Percentiles rank a stretch among this genome's conserved stretches.
These are phyloP conservation scores for Nymphaea thermarum DNA, from an alignment of 164 flowering plant genomes.

Conservation along the genomic window DNA sequence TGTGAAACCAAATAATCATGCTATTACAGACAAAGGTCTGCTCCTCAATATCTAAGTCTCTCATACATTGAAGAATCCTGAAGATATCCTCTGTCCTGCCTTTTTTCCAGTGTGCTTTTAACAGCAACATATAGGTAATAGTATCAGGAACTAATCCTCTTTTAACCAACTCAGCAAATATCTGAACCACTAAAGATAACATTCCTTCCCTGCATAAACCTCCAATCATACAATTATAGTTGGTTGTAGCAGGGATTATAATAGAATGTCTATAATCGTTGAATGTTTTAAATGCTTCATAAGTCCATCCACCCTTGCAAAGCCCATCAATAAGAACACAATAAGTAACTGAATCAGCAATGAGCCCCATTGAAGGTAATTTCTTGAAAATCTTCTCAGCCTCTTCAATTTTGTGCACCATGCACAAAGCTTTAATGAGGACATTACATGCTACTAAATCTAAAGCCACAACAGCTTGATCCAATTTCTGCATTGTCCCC, in stretches of 20 bases:
- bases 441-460: constrained; percentile 61
- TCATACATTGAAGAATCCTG: constrained; percentile 26
- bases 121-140: constrained; percentile 21
- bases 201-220: constrained; percentile 48
- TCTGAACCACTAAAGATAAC: constrained; percentile 48
- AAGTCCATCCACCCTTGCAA: constrained; percentile 42
- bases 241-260: constrained; percentile 18
- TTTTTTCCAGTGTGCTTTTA: constrained; percentile 23
- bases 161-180: constrained; percentile 38
- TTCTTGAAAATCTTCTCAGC: constrained; percentile 34
- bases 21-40: constrained; percentile 24
- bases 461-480: constrained; percentile 38
- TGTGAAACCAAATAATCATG: constrained; percentile 40
- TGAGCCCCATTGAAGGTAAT: constrained; percentile 36
- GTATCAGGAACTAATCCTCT: constrained; percentile 31
- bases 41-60: constrained; percentile 14
- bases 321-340: constrained; percentile 60
- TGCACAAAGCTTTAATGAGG: constrained; percentile 59
- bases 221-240: constrained; percentile 42
- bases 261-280: constrained; percentile 37
- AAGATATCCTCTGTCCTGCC: constrained; percentile 35
- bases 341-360: constrained; percentile 46
- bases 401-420: constrained; percentile 55
- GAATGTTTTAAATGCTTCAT: constrained; percentile 66
- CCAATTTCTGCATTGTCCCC: constrained; percentile 42